Evolutionary conservation across 306 rosid genomes (phyloP), one percentile per base, ranked within the genome.

Genomic region (Sesbania bispinosa): DNA sequence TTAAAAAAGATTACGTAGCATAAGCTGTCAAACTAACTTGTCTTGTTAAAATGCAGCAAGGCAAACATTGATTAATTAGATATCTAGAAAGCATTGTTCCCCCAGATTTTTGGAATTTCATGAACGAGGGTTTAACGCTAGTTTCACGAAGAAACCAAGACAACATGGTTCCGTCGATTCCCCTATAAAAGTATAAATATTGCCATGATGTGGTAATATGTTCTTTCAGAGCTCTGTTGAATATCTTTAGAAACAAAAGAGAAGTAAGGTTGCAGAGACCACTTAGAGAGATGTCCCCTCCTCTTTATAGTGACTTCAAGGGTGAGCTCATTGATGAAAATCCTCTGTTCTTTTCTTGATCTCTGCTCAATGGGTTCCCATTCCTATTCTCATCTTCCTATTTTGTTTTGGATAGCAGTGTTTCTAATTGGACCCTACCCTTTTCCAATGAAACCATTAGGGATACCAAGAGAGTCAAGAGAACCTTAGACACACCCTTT

Each of bases 161-260:
- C n/a, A n/a, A n/a, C n/a, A n/a, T n/a, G n/a, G n/a, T n/a, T n/a
- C n/a, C n/a, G n/a, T n/a, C n/a, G n/a, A n/a, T n/a, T n/a, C n/a
- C n/a, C n/a, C n/a, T n/a, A n/a, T n/a, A n/a, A n/a, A n/a, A n/a
- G n/a, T n/a, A n/a, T n/a, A n/a, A n/a, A n/a, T n/a, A n/a, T n/a
- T n/a, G n/a, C n/a, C n/a, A n/a, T n/a, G n/a, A n/a, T n/a, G n/a
- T n/a, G n/a, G n/a, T n/a, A n/a, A n/a, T n/a, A n/a, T n/a, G 43
- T 59, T 71, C 58, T 41, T 82, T 83, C 83, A 85, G 74, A 41
- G 85, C 71, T 51, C 73, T 63, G 67, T 73, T 80, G 89, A 82
- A 85, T 2, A 84, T 80, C 78, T 43, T 63, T 70, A 54, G 77
- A 50, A 75, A 74, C 64, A 33, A 20, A 76, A 36, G 10, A 11